These are phyloP conservation scores for Aspergillus ustus DNA, from an alignment of 2,329 filamentous ascomycete genomes.

Conservation along the genomic window DNA sequence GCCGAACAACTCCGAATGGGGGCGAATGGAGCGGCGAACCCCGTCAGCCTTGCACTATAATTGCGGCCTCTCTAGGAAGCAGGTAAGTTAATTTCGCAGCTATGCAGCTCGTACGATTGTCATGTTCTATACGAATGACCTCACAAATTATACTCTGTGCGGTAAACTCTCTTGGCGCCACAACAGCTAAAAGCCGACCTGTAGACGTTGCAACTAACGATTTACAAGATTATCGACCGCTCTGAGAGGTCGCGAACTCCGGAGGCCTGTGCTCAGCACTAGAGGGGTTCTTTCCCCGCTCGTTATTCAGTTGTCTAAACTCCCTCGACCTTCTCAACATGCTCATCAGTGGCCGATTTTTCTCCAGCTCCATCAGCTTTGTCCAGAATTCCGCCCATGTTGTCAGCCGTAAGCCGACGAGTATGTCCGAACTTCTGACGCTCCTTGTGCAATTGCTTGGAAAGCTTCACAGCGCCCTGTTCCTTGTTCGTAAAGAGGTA, in stretches of 20 bases:
- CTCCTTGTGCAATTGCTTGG: slow-evolving; percentile 25
- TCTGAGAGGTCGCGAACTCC: background rate
- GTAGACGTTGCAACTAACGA: background rate
- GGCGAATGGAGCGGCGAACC: background rate
- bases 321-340: slow-evolving; percentile 23
- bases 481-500: slow-evolving; percentile 40
- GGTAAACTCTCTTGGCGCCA: background rate
- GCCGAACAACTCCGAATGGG: background rate
- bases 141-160: background rate
- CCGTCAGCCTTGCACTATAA: background rate
- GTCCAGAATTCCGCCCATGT: background rate
- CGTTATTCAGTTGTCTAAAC: background rate
- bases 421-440: slow-evolving; percentile 18
- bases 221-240: background rate
- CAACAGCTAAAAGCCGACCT: background rate
- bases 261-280: slow-evolving; percentile 4
- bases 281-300: background rate
- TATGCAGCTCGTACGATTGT: background rate
- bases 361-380: slow-evolving; percentile 5
- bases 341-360: slow-evolving; percentile 20
- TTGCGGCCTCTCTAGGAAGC: background rate
- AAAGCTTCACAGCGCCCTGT: slow-evolving; percentile 23
- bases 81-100: background rate
- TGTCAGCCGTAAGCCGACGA: slow-evolving; percentile 13
- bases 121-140: background rate